phyloP scores from a whole-genome alignment of 768 basidiomycete species.

The Macrolepiota fuliginosa region DNA sequence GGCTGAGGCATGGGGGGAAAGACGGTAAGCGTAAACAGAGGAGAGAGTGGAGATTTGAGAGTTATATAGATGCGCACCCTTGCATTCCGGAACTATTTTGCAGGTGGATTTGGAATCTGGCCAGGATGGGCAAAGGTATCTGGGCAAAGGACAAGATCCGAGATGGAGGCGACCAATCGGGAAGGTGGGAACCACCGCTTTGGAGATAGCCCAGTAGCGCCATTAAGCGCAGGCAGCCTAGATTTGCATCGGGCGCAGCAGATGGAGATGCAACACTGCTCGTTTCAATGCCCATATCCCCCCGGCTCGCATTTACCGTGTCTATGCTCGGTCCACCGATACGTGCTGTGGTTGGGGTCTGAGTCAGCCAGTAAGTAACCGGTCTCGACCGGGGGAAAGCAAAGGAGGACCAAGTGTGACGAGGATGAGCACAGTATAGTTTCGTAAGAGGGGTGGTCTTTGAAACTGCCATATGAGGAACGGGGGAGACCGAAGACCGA shows the following conservation, averaged over 20 bases:
- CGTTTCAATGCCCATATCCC: constrained; percentile 16
- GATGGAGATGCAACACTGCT: constrained; percentile 24
- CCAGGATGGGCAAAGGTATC: constrained; percentile 15
- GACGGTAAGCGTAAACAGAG: constrained; percentile 19
- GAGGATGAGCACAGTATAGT: neutral
- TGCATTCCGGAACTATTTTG: constrained; percentile 25
- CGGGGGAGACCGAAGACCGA: constrained; percentile 11
- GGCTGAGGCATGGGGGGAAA: constrained; percentile 15
- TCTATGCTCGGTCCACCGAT: neutral
- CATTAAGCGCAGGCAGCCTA: constrained; percentile 6
- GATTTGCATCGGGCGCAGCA: constrained; percentile 18
- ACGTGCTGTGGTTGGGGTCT: neutral
- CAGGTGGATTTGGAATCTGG: constrained; percentile 21
- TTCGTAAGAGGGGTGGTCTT: constrained; percentile 9
- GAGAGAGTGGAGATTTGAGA: constrained; percentile 21
- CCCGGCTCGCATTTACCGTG: neutral
- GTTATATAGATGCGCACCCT: constrained; percentile 24
- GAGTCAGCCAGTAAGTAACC: neutral
- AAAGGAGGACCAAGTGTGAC: constrained; percentile 9
- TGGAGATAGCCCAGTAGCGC: constrained; percentile 38
- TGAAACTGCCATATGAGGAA: constrained; percentile 16
- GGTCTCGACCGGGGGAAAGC: neutral
- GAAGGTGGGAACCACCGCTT: constrained; percentile 44
- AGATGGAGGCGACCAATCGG: constrained; percentile 39
- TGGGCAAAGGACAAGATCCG: constrained; percentile 44